phyloP scores from a whole-genome alignment of 2,329 filamentous ascomycete species.

The Onygenales sp. region DNA sequence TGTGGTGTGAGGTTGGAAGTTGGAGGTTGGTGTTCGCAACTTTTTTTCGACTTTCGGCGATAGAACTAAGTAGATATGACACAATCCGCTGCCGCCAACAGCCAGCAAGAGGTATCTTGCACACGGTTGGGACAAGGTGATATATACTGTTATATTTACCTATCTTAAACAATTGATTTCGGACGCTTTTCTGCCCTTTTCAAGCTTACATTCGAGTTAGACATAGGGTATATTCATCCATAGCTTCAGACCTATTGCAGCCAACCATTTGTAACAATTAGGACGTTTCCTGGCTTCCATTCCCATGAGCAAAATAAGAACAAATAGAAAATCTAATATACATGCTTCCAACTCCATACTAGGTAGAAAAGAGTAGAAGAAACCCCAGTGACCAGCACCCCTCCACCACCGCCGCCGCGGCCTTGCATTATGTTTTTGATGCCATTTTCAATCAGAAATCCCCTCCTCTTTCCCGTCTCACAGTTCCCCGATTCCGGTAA shows the following conservation, averaged over 20 bases:
- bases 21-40: background rate
- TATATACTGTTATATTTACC: too few relatives aligned
- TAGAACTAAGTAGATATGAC: too few relatives aligned
- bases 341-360: slow-evolving; percentile 2
- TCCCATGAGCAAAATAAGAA: background rate
- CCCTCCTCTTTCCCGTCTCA: background rate
- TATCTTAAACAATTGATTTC: too few relatives aligned
- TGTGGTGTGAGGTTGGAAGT: background rate
- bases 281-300: background rate
- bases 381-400: background rate
- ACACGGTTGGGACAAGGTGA: too few relatives aligned
- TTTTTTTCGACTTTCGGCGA: too few relatives aligned
- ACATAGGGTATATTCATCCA: too few relatives aligned
- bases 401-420: background rate
- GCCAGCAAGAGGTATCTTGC: too few relatives aligned
- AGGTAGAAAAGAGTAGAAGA: background rate
- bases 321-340: background rate
- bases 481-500: background rate
- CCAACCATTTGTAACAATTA: background rate
- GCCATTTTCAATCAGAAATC: background rate
- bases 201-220: too few relatives aligned
- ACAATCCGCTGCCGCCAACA: too few relatives aligned
- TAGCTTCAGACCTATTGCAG: background rate
- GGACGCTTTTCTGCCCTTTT: too few relatives aligned
- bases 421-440: background rate